Evolutionary conservation across 257 asterid genomes (phyloP).

Genomic region (Gentiana straminea): DNA sequence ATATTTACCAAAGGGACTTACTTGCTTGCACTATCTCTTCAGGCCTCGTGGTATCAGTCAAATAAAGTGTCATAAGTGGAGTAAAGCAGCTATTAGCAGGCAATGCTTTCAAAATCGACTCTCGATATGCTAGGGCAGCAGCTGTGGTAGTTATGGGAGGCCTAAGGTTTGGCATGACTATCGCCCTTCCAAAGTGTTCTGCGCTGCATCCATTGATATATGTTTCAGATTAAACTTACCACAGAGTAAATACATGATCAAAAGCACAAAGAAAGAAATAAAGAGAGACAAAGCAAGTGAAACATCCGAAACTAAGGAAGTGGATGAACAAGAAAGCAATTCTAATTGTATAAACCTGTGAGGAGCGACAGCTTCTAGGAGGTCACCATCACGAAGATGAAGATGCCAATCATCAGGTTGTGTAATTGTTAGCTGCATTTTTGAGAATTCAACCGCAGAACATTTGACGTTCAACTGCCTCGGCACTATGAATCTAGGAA

Average conservation of each 20-base stretch:
- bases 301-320: not conserved
- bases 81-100: slow-evolving; percentile 50
- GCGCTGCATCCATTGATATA: slow-evolving; percentile 35
- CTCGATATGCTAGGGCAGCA: slow-evolving; percentile 65
- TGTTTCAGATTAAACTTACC: slow-evolving; percentile 5
- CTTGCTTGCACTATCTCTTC: slow-evolving; percentile 76
- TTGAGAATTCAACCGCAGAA: slow-evolving; percentile 20
- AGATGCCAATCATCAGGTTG: slow-evolving; percentile 99
- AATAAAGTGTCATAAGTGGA: slow-evolving; percentile 95
- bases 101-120: slow-evolving; percentile 56
- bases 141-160: slow-evolving; percentile 88
- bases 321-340: not conserved
- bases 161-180: slow-evolving; percentile 85
- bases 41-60: slow-evolving; percentile 79
- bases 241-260: slow-evolving; percentile 2
- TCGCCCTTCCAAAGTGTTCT: slow-evolving; percentile 77
- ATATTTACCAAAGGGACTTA: slow-evolving; percentile 23
- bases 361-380: slow-evolving; percentile 63
- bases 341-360: slow-evolving; percentile 47
- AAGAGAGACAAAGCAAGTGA: not conserved
- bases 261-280: not conserved
- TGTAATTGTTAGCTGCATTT: slow-evolving; percentile 68
- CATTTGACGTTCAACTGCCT: slow-evolving; percentile 6
- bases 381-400: slow-evolving; percentile 95
- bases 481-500: slow-evolving; percentile 19